Evolutionary conservation across 1,284 basidiomycete genomes (phyloP).

Genomic region (Volvariella surrecta): DNA sequence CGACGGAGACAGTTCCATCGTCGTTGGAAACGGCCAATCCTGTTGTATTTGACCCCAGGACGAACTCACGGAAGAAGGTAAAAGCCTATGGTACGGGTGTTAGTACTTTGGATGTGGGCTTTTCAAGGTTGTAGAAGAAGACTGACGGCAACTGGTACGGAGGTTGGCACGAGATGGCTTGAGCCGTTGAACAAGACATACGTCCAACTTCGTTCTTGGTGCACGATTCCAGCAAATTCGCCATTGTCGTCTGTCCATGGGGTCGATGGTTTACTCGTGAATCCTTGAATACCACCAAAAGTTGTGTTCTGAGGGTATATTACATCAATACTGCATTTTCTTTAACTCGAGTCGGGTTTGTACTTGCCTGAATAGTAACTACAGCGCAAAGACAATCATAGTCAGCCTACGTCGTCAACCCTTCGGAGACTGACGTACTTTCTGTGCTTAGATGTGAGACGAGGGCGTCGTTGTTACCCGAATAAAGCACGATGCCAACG

Average conservation of each 20-base stretch:
- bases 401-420: no score
- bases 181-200: conserved; percentile 50
- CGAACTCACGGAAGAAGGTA: conserved; percentile 49
- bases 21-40: conserved; percentile 33
- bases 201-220: conserved; percentile 64
- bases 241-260: conserved; percentile 53
- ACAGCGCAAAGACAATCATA: conserved; percentile 5
- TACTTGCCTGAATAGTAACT: conserved; percentile 56
- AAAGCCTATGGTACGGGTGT: conserved; percentile 30
- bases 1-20: conserved; percentile 25
- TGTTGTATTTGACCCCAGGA: conserved; percentile 44
- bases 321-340: conserved; percentile 1
- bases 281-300: conserved; percentile 66
- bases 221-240: conserved; percentile 56
- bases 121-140: neutral
- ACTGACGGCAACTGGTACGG: conserved; percentile 43
- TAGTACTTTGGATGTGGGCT: conserved; percentile 3
- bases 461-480: conserved; percentile 62
- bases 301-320: conserved; percentile 51
- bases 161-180: conserved; percentile 48
- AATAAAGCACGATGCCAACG: conserved; percentile 49
- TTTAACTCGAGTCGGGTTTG: neutral
- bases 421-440: no score
- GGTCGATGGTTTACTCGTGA: conserved; percentile 56
- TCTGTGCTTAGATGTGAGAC: conserved; percentile 59